Percentiles rank a stretch among this genome's conserved stretches.
These are phyloP conservation scores for Hymenoscyphus salicellus DNA, from an alignment of 2,329 filamentous ascomycete species.

Conservation along the genomic window DNA sequence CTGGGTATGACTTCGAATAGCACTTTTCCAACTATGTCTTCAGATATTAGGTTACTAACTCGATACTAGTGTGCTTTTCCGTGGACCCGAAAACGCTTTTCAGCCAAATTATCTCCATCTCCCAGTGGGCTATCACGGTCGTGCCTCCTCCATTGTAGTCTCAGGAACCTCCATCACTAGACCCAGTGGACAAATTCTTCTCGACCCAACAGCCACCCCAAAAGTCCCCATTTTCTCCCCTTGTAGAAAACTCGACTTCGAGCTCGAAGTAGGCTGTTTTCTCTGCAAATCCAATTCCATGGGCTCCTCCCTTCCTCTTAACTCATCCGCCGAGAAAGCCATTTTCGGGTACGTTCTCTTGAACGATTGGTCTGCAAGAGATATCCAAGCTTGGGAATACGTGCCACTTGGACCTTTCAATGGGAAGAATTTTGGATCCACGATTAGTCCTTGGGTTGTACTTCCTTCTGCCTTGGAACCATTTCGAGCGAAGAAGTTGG, in stretches of 20 bases:
- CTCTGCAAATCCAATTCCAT: slow-evolving; percentile 63
- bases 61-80: slow-evolving; percentile 58
- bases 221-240: slow-evolving; percentile 63
- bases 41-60: neutral
- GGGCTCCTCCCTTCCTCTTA: slow-evolving; percentile 61
- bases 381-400: slow-evolving; percentile 83
- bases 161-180: slow-evolving; percentile 62
- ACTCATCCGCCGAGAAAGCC: slow-evolving; percentile 56
- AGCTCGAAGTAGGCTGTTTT: slow-evolving; percentile 77
- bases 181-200: slow-evolving; percentile 71
- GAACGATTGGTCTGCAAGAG: slow-evolving; percentile 84
- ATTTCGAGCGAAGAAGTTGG: slow-evolving; percentile 54
- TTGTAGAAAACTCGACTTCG: slow-evolving; percentile 69
- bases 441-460: slow-evolving; percentile 76
- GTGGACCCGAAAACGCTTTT: slow-evolving; percentile 68
- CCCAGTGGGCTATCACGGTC: slow-evolving; percentile 78
- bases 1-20: slow-evolving; percentile 21
- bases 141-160: slow-evolving; percentile 70
- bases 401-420: slow-evolving; percentile 80
- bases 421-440: slow-evolving; percentile 78
- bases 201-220: slow-evolving; percentile 52
- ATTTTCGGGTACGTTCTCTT: slow-evolving; percentile 79
- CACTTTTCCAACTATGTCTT: neutral
- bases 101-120: slow-evolving; percentile 80
- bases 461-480: slow-evolving; percentile 72